Evolutionary conservation across 768 basidiomycete genomes (phyloP).

Genomic region (Rhizopogon rudus): DNA sequence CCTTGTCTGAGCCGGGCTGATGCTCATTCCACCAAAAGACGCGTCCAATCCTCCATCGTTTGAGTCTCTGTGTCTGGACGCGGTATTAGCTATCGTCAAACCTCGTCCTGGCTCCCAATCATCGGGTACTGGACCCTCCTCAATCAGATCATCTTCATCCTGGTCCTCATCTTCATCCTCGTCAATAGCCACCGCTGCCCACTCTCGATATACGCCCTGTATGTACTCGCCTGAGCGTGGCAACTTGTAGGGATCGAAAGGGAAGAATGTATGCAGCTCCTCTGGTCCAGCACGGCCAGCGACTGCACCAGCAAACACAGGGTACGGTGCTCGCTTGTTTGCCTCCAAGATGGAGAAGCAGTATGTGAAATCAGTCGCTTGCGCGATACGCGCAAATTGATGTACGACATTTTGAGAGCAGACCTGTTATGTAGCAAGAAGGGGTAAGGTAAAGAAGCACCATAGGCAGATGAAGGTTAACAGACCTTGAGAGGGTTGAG

Average conservation of each 20-base stretch:
- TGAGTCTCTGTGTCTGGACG: constrained; percentile 13
- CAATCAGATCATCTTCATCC: constrained; percentile 51
- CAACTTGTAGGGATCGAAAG: constrained; percentile 95
- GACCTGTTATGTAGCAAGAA: constrained; percentile 40
- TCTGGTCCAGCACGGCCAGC: constrained; percentile 34
- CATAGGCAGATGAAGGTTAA: not conserved
- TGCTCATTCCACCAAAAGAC: constrained; percentile 80
- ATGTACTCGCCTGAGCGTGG: constrained; percentile 75
- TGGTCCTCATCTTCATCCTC: constrained; percentile 72
- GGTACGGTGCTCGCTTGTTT: constrained; percentile 69
- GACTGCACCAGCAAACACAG: constrained; percentile 20
- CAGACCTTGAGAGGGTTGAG: constrained; percentile 87
- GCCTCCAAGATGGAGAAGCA: constrained; percentile 89
- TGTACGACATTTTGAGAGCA: constrained; percentile 88
- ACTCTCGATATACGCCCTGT: constrained; percentile 83
- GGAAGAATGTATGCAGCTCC: constrained; percentile 93
- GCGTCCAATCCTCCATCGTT: constrained; percentile 54
- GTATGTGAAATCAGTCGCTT: constrained; percentile 87
- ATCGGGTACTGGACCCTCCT: constrained; percentile 18
- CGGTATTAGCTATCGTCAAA: constrained; percentile 16
- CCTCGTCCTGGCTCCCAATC: constrained; percentile 6
- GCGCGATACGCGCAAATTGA: constrained; percentile 93
- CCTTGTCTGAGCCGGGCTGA: constrained; percentile 54
- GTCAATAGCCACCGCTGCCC: constrained; percentile 72
- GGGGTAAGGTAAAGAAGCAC: not conserved